These are phyloP conservation scores for Hygrocybe coccinea DNA, from an alignment of 768 basidiomycete genomes.

Conservation along the genomic window DNA sequence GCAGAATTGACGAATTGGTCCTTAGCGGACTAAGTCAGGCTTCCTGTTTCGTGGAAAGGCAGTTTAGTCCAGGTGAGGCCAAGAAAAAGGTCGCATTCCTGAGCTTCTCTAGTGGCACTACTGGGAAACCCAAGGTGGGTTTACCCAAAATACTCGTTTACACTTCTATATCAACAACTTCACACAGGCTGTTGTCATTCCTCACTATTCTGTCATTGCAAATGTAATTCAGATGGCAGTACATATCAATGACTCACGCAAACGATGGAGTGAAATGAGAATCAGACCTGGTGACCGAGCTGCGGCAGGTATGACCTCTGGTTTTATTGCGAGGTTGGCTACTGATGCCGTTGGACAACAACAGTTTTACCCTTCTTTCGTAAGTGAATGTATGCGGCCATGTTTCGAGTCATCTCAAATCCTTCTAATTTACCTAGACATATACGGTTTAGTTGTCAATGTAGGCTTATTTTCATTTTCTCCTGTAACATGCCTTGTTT, in stretches of 20 bases:
- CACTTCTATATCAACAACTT: not conserved
- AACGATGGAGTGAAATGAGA: slow-evolving; percentile 42
- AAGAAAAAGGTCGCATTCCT: slow-evolving; percentile 67
- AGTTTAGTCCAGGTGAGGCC: slow-evolving; percentile 52
- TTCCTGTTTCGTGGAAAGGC: slow-evolving; percentile 45
- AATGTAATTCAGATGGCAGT: slow-evolving; percentile 58
- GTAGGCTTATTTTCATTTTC: slow-evolving; percentile 27
- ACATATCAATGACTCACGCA: slow-evolving; percentile 46
- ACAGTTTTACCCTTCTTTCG: slow-evolving; percentile 60
- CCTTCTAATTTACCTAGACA: slow-evolving; percentile 36
- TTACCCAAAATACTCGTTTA: slow-evolving; percentile 45
- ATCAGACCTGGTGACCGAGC: slow-evolving; percentile 54
- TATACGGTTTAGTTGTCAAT: slow-evolving; percentile 62
- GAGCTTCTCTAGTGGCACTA: slow-evolving; percentile 70
- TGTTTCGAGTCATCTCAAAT: not conserved
- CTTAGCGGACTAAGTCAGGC: slow-evolving; percentile 40
- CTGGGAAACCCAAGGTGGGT: slow-evolving; percentile 68
- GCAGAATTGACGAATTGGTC: slow-evolving; percentile 41
- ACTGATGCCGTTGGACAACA: slow-evolving; percentile 17
- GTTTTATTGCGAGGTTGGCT: not conserved
- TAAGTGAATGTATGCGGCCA: slow-evolving; percentile 41
- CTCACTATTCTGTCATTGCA: slow-evolving; percentile 54
- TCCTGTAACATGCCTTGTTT: not conserved
- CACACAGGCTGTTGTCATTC: slow-evolving; percentile 54
- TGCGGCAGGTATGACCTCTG: slow-evolving; percentile 45